Evolutionary conservation across 495 filamentous ascomycete species (phyloP).

Genomic region (Evernia prunastri): DNA sequence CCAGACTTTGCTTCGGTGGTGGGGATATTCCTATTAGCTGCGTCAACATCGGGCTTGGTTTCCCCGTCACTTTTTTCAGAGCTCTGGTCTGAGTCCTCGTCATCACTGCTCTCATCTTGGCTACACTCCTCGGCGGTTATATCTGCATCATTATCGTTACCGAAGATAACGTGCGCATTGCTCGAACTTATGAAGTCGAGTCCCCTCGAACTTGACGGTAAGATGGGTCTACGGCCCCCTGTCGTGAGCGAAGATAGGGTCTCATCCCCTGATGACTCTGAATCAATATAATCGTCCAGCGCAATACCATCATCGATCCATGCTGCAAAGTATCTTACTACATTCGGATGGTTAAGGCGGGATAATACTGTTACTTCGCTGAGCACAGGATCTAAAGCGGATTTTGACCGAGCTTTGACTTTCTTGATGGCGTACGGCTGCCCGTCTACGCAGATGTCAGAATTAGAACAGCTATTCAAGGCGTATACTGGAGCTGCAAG

Average conservation of each 20-base stretch:
- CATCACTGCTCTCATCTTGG: constrained; percentile 30
- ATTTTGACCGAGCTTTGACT: constrained; percentile 73
- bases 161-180: constrained; percentile 23
- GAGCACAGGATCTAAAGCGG: constrained; percentile 75
- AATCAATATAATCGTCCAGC: constrained; percentile 50
- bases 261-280: constrained; percentile 48
- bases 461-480: background rate
- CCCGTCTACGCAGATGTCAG: constrained; percentile 46
- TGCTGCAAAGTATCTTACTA: constrained; percentile 91
- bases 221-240: constrained; percentile 38
- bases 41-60: background rate
- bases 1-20: background rate
- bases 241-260: constrained; percentile 26
- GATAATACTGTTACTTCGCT: constrained; percentile 90
- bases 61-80: background rate
- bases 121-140: constrained; percentile 18
- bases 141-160: constrained; percentile 30
- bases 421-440: constrained; percentile 95
- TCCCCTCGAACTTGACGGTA: constrained; percentile 68
- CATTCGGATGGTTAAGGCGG: constrained; percentile 87
- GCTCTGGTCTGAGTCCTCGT: constrained; percentile 17
- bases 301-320: constrained; percentile 77
- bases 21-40: background rate
- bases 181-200: constrained; percentile 91
- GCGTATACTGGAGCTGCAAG: background rate